A percentile compares a stretch with the other conserved stretches of the same genome.
phyloP scores from a whole-genome alignment of 164 flowering plant genomes.

The Tinospora cordifolia region DNA sequence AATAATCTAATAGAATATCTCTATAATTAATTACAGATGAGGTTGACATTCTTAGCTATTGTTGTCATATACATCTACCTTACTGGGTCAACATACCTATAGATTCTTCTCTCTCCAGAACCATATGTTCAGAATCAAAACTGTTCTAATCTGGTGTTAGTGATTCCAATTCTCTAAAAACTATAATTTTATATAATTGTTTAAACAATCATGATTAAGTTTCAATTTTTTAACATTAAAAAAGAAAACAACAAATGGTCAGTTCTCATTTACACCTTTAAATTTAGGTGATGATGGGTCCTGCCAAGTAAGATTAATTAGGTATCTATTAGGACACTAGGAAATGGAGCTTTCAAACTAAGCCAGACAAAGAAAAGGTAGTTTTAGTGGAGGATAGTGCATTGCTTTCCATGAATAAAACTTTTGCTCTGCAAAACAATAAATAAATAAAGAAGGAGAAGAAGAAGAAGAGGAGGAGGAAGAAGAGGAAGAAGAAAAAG shows the following conservation, averaged over 20 bases:
- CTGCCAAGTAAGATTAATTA: neutral
- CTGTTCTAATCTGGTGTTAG: neutral
- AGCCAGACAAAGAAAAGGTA: constrained; percentile 2
- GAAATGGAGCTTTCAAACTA: neutral
- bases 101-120: neutral
- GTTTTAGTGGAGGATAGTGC: constrained; percentile 5
- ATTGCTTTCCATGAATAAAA: neutral
- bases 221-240: neutral
- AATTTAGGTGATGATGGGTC: constrained; percentile 1
- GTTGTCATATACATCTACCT: neutral
- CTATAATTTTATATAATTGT: neutral
- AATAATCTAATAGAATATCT: neutral
- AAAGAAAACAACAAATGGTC: neutral
- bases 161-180: neutral
- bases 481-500: too few species aligned
- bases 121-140: neutral
- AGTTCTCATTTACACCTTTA: constrained; percentile 1
- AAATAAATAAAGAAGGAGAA: too few species aligned
- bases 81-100: neutral
- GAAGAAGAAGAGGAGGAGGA: too few species aligned
- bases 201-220: neutral
- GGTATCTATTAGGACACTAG: neutral
- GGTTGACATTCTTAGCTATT: neutral
- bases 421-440: neutral
- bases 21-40: neutral